phyloP scores from a whole-genome alignment of 345 rosid species.

The Iberis pinnata region DNA sequence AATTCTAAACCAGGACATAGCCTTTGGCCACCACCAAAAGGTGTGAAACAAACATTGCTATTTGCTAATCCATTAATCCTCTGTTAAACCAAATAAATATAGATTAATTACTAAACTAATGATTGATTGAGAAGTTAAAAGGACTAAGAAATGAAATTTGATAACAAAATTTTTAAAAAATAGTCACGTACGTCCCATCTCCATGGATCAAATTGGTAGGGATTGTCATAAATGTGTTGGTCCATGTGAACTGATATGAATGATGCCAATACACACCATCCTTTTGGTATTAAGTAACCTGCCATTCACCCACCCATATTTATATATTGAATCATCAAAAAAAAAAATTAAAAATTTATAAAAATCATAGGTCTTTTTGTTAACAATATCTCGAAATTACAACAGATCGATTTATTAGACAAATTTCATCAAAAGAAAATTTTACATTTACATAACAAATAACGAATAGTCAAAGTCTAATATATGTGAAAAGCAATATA shows the following conservation, averaged over 20 bases:
- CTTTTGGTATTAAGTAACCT: constrained; percentile 85
- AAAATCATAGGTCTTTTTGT: no score
- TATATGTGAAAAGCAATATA: no score
- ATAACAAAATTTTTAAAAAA: neutral
- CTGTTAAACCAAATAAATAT: no score
- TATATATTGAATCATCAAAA: neutral
- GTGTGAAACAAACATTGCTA: constrained; percentile 59
- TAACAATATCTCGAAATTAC: no score
- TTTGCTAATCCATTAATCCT: constrained; percentile 47
- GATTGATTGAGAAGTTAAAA: neutral
- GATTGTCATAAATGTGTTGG: constrained; percentile 63
- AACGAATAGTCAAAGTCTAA: no score
- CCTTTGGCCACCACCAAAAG: constrained; percentile 99
- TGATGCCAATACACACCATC: constrained; percentile 91
- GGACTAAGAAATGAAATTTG: neutral
- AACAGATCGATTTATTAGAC: no score
- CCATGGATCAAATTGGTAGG: constrained; percentile 82
- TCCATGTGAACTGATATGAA: constrained; percentile 89
- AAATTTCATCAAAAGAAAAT: no score
- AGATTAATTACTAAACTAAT: no score
- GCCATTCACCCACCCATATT: constrained; percentile 25
- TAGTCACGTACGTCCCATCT: constrained; percentile 78
- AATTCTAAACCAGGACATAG: constrained; percentile 92
- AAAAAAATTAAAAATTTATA: neutral
- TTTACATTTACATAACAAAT: no score